A percentile compares a stretch with the other conserved stretches of the same genome.
Conservation (phyloP, 371 early-diverging fungal genomes). For the Rhizopus sp. region DNA sequence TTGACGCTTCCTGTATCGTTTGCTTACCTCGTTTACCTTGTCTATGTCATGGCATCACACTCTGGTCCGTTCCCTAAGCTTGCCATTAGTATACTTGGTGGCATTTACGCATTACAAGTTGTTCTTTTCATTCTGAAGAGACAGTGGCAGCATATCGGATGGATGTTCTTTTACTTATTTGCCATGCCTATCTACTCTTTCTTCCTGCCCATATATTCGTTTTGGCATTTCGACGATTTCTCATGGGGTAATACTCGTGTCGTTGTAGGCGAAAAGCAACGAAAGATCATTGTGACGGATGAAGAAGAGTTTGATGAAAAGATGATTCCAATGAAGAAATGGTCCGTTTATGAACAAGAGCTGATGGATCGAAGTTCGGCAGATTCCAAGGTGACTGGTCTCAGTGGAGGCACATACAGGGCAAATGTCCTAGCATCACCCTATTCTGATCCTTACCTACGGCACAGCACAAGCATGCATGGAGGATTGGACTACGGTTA, state of each 20-base stretch:
- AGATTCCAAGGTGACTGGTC: conserved; percentile 44
- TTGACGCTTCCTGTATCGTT: conserved; percentile 92
- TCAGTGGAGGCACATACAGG: conserved; percentile 28
- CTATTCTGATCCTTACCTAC: conserved; percentile 21
- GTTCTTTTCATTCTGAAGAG: conserved; percentile 82
- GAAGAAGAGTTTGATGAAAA: conserved; percentile 78
- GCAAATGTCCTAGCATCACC: conserved; percentile 43
- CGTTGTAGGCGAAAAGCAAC: conserved; percentile 66
- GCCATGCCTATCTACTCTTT: conserved; percentile 80
- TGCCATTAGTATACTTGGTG: conserved; percentile 59
- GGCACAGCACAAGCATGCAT: conserved; percentile 17
- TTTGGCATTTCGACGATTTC: conserved; percentile 91
- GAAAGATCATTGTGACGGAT: conserved; percentile 53
- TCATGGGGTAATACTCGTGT: conserved; percentile 89
- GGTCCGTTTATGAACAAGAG: conserved; percentile 87
- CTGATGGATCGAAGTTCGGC: conserved; percentile 66
- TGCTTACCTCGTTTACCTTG: conserved; percentile 70
- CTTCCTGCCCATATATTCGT: conserved; percentile 71
- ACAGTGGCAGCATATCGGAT: conserved; percentile 91
- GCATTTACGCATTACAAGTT: conserved; percentile 82
- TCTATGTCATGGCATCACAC: conserved; percentile 53
- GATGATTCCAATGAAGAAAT: conserved; percentile 83
- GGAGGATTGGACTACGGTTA: conserved; percentile 38
- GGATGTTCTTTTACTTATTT: conserved; percentile 88
- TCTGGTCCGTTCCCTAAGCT: conserved; percentile 47